Base-by-base conservation (phyloP, 768 basidiomycete species). In the Dacryopinax primogenitus region DNA sequence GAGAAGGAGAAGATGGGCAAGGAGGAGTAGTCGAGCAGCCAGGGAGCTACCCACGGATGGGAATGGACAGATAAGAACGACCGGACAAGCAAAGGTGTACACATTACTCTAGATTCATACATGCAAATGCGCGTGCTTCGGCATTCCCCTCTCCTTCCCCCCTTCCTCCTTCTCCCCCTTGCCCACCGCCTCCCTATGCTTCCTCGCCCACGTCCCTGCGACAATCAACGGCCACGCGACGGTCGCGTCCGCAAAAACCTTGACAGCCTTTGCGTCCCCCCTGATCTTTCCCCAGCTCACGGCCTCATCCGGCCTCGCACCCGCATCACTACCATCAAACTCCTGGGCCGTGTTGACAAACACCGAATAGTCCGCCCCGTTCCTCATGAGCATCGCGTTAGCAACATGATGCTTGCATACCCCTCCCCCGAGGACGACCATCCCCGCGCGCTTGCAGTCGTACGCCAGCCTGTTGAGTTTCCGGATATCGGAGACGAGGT, bases 321-420 rank as follows among this genome's bases (percentile, higher is more conserved):
- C 95, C 3, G 94, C 94, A 74, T 98, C 95, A 7, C 93, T 97
- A 1, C 96, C 96, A 73, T 99, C 96, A 69, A 96, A 99, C 78
- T 99, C 96, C 78, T 99, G 93, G 0, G 95, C 96, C 1, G 96
- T 99, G 72, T 98, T 99, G 68, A 99, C 94, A 73, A 87, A 99
- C 13, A 99, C 95, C 1, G 95, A 91, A 70, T 84, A 98, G 74
- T 99, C 96, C 9, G 96, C 96, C 9, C 96, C 96, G 72, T 99
- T 99, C 33, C 96, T 84, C 96, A 99, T 96, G 26, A 99, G 79
- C 96, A 99, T 97, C 1, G 95, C 93, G 72, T 99, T 99, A n/a
- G 95, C 95, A 65, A 99, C 96, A 73, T 99, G 96, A 73, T 99
- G 96, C 74, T 99, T 99, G 78, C 94, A 98, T 11, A 99, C 93